Conservation (phyloP, 495 filamentous ascomycete genomes). For the Tuber borchii region DNA sequence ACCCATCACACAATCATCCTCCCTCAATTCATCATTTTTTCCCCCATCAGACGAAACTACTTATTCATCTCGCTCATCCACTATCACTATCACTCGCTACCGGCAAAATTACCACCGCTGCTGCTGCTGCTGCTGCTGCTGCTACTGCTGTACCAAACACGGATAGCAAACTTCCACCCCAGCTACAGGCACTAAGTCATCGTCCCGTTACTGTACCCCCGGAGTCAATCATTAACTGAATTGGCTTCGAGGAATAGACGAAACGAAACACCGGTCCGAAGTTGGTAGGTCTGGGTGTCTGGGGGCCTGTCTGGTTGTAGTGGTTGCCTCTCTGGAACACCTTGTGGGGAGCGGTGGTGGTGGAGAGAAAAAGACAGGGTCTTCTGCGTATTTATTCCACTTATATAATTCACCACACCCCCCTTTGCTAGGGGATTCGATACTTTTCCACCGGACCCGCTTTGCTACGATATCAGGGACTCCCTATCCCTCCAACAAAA, state of each 20-base stretch:
- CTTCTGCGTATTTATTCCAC: slow-evolving; percentile 19
- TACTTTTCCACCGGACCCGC: slow-evolving; percentile 29
- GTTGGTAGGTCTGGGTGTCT: neutral
- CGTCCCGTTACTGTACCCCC: neutral
- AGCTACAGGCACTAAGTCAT: slow-evolving; percentile 6
- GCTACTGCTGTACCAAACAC: neutral
- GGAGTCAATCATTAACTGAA: neutral
- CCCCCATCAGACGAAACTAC: neutral
- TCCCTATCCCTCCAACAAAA: slow-evolving; percentile 5
- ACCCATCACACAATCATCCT: slow-evolving; percentile 7
- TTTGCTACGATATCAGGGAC: slow-evolving; percentile 11
- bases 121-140: neutral
- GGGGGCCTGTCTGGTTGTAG: neutral
- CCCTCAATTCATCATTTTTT: neutral
- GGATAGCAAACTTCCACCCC: neutral
- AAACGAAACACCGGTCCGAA: neutral
- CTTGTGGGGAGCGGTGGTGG: neutral
- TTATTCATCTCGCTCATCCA: neutral
- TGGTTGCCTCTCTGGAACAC: slow-evolving; percentile 4
- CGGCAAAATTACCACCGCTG: neutral
- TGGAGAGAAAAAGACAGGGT: neutral
- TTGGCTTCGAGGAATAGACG: neutral
- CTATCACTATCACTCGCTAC: neutral
- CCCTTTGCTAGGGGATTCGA: slow-evolving; percentile 28
- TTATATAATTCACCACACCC: slow-evolving; percentile 36